phyloP scores from a whole-genome alignment of 2,329 filamentous ascomycete genomes.

The Chaetomium sp. region DNA sequence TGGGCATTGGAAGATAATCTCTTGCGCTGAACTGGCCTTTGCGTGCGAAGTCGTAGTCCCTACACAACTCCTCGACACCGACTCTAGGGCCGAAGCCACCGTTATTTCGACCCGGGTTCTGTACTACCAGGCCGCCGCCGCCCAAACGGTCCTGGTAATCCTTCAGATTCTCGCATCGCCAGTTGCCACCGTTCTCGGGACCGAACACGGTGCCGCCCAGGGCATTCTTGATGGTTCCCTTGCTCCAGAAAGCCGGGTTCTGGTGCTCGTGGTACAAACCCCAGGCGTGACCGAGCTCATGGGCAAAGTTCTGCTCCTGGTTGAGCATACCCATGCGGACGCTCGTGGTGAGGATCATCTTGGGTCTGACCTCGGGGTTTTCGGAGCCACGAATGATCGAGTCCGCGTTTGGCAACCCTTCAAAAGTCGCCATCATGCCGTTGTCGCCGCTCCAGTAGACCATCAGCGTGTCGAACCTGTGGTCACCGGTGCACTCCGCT shows the following conservation, averaged over 20 bases:
- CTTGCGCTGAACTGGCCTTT: slow-evolving; percentile 9
- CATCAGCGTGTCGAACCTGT: slow-evolving; percentile 9
- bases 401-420: background rate
- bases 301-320: slow-evolving; percentile 11
- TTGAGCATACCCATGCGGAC: slow-evolving; percentile 13
- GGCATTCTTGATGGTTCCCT: background rate
- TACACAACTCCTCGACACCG: slow-evolving; percentile 3
- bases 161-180: slow-evolving; percentile 7
- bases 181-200: slow-evolving; percentile 12
- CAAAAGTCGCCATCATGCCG: slow-evolving; percentile 17
- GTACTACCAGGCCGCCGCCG: slow-evolving; percentile 7
- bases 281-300: slow-evolving; percentile 18
- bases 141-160: slow-evolving; percentile 7
- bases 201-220: slow-evolving; percentile 11
- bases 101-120: background rate
- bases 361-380: background rate
- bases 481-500: slow-evolving; percentile 1
- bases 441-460: slow-evolving; percentile 11
- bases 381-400: background rate
- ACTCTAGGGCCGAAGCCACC: background rate
- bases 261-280: slow-evolving; percentile 17
- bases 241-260: slow-evolving; percentile 14
- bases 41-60: slow-evolving; percentile 4
- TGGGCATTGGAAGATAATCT: slow-evolving; percentile 14
- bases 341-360: slow-evolving; percentile 7